Percentiles rank a stretch among this genome's conserved stretches.
Conservation (phyloP, 441 rosid species). For the Pelargonium citronellum region DNA sequence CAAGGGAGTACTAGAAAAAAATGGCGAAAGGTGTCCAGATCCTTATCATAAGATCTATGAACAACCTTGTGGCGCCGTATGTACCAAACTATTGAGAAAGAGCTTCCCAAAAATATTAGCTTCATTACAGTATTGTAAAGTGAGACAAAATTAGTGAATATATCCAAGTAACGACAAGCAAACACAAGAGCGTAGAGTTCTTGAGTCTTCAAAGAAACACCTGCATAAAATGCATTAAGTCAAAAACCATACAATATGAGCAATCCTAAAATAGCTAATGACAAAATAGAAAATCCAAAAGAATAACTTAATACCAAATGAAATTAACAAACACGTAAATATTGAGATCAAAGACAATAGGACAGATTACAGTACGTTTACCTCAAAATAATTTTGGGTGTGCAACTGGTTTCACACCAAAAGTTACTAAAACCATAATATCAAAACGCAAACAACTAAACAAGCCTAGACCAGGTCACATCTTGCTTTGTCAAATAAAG, state of each 20-base stretch:
- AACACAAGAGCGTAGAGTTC: constrained; percentile 62
- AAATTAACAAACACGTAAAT: not conserved
- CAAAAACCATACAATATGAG: not conserved
- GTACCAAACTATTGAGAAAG: constrained; percentile 62
- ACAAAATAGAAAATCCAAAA: not conserved
- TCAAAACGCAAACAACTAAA: not conserved
- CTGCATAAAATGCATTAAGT: constrained; percentile 30
- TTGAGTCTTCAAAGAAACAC: constrained; percentile 62
- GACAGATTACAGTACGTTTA: too few relatives aligned
- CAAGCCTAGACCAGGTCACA: not conserved
- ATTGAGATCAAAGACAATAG: not conserved
- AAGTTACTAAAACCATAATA: not conserved
- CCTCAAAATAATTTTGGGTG: too few relatives aligned
- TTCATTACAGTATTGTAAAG: constrained; percentile 55
- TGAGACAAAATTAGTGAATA: constrained; percentile 38
- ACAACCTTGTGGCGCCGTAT: constrained; percentile 50
- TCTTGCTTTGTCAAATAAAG: not conserved
- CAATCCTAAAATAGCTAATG: not conserved
- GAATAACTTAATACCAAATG: not conserved
- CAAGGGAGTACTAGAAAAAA: constrained; percentile 48
- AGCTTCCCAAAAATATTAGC: constrained; percentile 56
- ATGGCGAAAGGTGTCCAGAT: constrained; percentile 64
- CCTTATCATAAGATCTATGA: constrained; percentile 51
- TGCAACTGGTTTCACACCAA: too few relatives aligned
- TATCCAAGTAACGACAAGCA: constrained; percentile 46